Evolutionary conservation across 495 filamentous ascomycete genomes (phyloP), one percentile per base, ranked within the genome.

Genomic region (Penicillium roqueforti): DNA sequence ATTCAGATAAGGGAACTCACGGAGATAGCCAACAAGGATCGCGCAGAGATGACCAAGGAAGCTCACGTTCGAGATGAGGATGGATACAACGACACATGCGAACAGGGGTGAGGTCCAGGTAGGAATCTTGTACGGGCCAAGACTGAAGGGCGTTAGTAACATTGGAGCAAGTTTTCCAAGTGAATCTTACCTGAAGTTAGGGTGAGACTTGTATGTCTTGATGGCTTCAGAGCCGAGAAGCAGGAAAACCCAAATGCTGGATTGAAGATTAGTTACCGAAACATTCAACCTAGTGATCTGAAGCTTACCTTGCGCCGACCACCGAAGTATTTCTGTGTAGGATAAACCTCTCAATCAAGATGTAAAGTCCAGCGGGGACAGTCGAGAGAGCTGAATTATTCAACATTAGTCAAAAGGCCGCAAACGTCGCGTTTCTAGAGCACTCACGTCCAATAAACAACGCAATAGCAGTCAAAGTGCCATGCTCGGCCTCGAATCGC

Each of bases 401-500:
- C 22, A 26, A 10, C 46, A 25, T 69, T 55, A 68, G 61, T 47
- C 34, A 42, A 34, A 16, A 47, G 14, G 10, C 37, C 22, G 31
- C 38, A n/a, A 41, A 13, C 9, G 9, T 13, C 34, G 7, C 37
- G 6, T 44, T 37, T 22, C n/a, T 29, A 48, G 51, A 56, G 43
- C n/a, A 84, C 91, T 76, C 78, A 95, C 91, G 89, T 45, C 93
- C 95, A 57, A 91, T 78, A 68, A 97, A 95, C 60, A 97, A 76
- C 32, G 87, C 80, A 43, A 92, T 61, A 18, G 90, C 83, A 23
- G 87, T 86, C 59, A 97, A 74, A n/a, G 92, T 96, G 23, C 93
- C 93, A 73, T 93, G 80, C 64, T 96, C 92, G n/a, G 83, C 76
- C 72, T 98, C 93, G 67, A 97, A 98, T 42, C 91, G 80, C 69